A percentile compares a stretch with the other conserved stretches of the same genome.
phyloP scores from a whole-genome alignment of 495 filamentous ascomycete species.

The Aspergillus incahuasiensis region DNA sequence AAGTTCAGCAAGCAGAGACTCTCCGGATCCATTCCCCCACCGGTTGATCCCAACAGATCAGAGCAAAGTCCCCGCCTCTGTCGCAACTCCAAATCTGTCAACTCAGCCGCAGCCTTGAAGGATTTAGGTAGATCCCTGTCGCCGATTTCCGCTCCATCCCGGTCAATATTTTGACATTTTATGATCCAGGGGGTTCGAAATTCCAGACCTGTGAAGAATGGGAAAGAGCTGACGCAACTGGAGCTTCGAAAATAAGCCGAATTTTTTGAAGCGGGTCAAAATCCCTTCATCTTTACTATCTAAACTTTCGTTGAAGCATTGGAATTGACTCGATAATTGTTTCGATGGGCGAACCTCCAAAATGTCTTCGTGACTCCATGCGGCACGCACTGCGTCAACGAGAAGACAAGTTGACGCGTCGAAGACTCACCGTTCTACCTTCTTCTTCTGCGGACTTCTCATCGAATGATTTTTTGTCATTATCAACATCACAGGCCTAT shows the following conservation, averaged over 20 bases:
- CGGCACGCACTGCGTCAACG: slow-evolving; percentile 33
- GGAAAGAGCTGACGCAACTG: too few relatives aligned
- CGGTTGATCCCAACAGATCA: slow-evolving; percentile 8
- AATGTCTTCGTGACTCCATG: slow-evolving; percentile 34
- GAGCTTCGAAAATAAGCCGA: too few relatives aligned
- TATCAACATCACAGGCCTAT: slow-evolving; percentile 33
- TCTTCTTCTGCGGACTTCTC: slow-evolving; percentile 38
- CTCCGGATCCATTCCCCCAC: slow-evolving; percentile 5
- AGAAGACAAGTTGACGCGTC: slow-evolving; percentile 42
- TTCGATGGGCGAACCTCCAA: slow-evolving; percentile 10
- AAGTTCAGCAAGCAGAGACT: too few relatives aligned
- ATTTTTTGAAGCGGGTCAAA: too few relatives aligned
- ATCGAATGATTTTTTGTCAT: slow-evolving; percentile 45
- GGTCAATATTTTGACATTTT: background rate
- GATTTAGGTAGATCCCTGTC: background rate
- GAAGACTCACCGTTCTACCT: slow-evolving; percentile 36
- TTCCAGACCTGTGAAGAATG: too few relatives aligned
- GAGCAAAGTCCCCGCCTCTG: background rate
- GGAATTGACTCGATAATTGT: background rate
- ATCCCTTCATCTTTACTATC: too few relatives aligned
- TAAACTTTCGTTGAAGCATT: too few relatives aligned
- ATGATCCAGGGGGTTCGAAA: too few relatives aligned
- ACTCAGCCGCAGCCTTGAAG: background rate
- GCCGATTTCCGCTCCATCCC: background rate
- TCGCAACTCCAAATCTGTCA: background rate